A percentile compares a stretch with the other conserved stretches of the same genome.
phyloP scores from a whole-genome alignment of 1,284 basidiomycete species.

The Marasmius tenuissimus region DNA sequence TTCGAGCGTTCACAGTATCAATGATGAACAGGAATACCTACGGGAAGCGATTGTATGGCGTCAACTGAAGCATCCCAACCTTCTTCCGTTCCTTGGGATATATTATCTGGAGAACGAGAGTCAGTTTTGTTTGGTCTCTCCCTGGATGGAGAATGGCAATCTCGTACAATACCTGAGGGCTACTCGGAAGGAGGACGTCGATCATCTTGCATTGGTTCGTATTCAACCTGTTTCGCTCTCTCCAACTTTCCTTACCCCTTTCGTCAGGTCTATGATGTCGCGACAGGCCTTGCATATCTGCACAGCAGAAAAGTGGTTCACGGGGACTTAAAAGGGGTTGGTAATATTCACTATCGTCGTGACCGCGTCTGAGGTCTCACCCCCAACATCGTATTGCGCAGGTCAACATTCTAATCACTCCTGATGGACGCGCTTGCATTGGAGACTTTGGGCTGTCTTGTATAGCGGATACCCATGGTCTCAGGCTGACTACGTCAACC shows the following conservation, averaged over 20 bases:
- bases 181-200: neutral
- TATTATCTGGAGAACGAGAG: slow-evolving; percentile 3
- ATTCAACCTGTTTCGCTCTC: neutral
- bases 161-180: slow-evolving; percentile 1
- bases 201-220: neutral
- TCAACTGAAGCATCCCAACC: slow-evolving; percentile 2
- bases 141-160: slow-evolving; percentile 7
- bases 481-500: neutral
- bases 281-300: neutral
- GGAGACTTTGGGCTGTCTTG: neutral
- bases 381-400: neutral
- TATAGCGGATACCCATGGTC: neutral
- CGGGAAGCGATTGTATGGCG: slow-evolving; percentile 2
- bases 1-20: neutral
- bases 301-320: neutral
- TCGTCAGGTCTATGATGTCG: neutral
- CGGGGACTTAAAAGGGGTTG: neutral
- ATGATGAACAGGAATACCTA: neutral
- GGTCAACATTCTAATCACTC: slow-evolving; percentile 1
- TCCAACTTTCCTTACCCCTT: neutral
- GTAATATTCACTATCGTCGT: neutral
- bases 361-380: neutral
- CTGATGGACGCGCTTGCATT: neutral
- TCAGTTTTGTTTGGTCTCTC: slow-evolving; percentile 10
- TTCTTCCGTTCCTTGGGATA: slow-evolving; percentile 6